Conservation (phyloP, 2,329 filamentous ascomycete species). For the Penicillium corylophilum region DNA sequence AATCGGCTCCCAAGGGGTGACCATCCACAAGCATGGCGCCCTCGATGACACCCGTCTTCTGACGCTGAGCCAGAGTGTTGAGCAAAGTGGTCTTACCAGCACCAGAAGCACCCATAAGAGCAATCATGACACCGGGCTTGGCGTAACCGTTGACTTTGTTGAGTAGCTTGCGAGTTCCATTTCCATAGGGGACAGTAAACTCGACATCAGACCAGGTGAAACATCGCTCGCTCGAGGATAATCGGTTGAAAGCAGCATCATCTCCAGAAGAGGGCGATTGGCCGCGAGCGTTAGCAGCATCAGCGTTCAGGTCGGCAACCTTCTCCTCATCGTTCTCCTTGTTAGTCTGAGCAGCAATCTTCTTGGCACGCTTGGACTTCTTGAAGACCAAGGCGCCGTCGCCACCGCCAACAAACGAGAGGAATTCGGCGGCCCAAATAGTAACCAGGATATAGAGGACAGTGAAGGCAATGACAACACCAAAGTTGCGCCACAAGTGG, state of each 20-base stretch:
- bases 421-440: slow-evolving; percentile 65
- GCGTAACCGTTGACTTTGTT: slow-evolving; percentile 73
- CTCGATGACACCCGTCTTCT: slow-evolving; percentile 62
- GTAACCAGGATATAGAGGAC: slow-evolving; percentile 73
- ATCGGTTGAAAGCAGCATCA: slow-evolving; percentile 38
- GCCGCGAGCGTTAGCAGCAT: slow-evolving; percentile 30
- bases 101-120: slow-evolving; percentile 76
- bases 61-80: slow-evolving; percentile 73
- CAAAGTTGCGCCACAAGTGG: slow-evolving; percentile 72
- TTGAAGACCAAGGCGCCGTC: slow-evolving; percentile 73
- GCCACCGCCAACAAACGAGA: slow-evolving; percentile 61
- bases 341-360: slow-evolving; percentile 47
- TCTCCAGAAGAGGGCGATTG: slow-evolving; percentile 26
- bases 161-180: slow-evolving; percentile 60
- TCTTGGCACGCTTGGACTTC: slow-evolving; percentile 62
- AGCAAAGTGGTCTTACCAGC: slow-evolving; percentile 83
- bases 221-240: slow-evolving; percentile 60
- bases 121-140: slow-evolving; percentile 76
- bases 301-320: slow-evolving; percentile 30
- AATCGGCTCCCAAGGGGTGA: slow-evolving; percentile 58
- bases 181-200: slow-evolving; percentile 70
- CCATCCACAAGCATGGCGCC: slow-evolving; percentile 74
- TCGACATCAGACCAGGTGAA: slow-evolving; percentile 72
- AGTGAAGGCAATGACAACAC: slow-evolving; percentile 72
- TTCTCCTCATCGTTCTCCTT: slow-evolving; percentile 61